Percentiles rank a stretch among this genome's conserved stretches.
phyloP scores from a whole-genome alignment of 2,329 filamentous ascomycete species.

The Fusarium pseudograminearum region DNA sequence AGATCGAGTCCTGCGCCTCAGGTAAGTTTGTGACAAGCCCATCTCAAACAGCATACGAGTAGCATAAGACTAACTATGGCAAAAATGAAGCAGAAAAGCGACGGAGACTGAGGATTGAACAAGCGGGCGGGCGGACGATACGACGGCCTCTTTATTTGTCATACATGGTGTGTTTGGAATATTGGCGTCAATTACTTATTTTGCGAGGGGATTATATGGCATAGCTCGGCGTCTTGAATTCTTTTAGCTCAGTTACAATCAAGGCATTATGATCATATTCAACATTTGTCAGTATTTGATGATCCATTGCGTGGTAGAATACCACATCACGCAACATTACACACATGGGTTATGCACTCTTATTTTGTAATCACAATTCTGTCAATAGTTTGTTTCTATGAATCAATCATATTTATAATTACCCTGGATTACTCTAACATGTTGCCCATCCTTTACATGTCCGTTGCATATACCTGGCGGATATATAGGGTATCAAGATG shows the following conservation, averaged over 20 bases:
- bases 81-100: not conserved
- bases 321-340: not conserved
- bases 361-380: not conserved
- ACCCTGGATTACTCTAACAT: not conserved
- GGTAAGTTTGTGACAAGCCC: too few species aligned
- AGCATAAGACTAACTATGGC: too few species aligned
- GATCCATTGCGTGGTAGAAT: not conserved
- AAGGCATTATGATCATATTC: not conserved
- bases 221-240: not conserved
- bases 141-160: not conserved
- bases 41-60: too few species aligned
- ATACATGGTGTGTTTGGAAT: not conserved
- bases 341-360: not conserved
- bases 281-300: too few species aligned
- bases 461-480: not conserved
- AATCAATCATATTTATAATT: not conserved
- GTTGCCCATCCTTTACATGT: not conserved
- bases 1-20: too few species aligned
- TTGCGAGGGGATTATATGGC: not conserved
- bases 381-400: not conserved
- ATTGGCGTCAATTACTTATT: not conserved
- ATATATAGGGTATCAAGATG: not conserved
- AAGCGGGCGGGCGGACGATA: not conserved
- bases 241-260: not conserved
- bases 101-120: not conserved